Percentiles rank a stretch among this genome's conserved stretches.
Evolutionary conservation across 2,329 filamentous ascomycete genomes (phyloP).

Genomic region (Achaetomium macrosporum): DNA sequence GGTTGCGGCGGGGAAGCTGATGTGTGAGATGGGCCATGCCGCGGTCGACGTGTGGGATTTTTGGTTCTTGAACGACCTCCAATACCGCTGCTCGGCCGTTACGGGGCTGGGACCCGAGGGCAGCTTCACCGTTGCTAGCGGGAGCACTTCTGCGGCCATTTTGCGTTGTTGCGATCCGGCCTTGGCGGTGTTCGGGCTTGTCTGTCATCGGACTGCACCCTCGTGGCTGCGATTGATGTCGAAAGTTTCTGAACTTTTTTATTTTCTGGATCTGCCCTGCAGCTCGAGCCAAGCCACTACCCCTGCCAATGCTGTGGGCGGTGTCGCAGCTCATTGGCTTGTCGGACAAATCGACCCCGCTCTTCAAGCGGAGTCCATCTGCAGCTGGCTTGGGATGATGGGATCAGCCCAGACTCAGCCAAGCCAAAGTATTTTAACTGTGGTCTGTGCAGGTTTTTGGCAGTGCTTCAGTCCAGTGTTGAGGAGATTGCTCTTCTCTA

Average conservation of each 20-base stretch:
- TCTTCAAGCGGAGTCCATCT: neutral
- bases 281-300: neutral
- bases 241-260: neutral
- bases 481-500: no score
- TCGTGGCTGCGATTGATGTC: neutral
- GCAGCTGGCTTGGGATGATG: no score
- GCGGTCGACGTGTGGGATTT: slow-evolving; percentile 86
- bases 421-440: no score
- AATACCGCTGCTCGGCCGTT: slow-evolving; percentile 92
- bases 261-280: neutral
- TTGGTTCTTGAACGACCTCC: slow-evolving; percentile 90
- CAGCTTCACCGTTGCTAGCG: slow-evolving; percentile 74
- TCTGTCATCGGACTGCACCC: neutral
- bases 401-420: no score
- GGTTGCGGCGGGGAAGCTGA: slow-evolving; percentile 60
- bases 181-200: slow-evolving; percentile 9
- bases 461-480: no score
- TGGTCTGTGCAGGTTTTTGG: no score
- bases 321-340: no score
- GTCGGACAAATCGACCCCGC: no score
- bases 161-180: slow-evolving; percentile 13
- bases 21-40: slow-evolving; percentile 83
- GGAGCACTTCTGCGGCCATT: slow-evolving; percentile 84
- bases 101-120: slow-evolving; percentile 74
- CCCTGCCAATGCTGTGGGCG: no score